Evolutionary conservation across 768 basidiomycete species (phyloP), one percentile per base, ranked within the genome.

Genomic region (Chlorophyllum brunneum): DNA sequence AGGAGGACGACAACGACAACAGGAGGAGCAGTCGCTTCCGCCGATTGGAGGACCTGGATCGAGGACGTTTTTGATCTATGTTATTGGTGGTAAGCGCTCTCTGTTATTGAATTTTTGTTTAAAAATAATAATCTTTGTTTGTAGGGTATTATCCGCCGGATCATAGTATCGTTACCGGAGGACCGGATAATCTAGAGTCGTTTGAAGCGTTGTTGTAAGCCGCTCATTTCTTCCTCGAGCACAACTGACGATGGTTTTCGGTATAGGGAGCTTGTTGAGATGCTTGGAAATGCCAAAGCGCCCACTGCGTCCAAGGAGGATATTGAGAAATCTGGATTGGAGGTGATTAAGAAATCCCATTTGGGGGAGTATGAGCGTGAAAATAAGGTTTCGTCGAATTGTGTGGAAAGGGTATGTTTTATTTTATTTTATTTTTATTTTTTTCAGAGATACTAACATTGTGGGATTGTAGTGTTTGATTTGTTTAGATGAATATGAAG

Each of bases 101-200:
- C 44, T 34, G 53, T 6, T 36, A 48, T 55, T 15, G 20, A 7
- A 55, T 16, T 49, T 11, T 27, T 16, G 10, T 29, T 34, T 31
- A 22, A 27, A 36, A 22, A 34, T 38, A 33, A 15, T 43, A 7
- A 45, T 40, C 42, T 42, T 58, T 52, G 27, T 42, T 40, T 46
- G 7, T 51, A 88, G 93, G 93, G n/a, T 92, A 93, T 62, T 97
- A 95, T 64, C 91, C 92, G 1, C 86, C 88, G 11, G 84, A 90
- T 59, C 93, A 95, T 65, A 88, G 83, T 45, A 86, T 98, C 56
- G 83, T 95, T 37, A 86, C 84, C n/a, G 88, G 87, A 20, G 80
- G 77, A 15, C 75, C 79, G 1, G 81, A 83, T 58, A 80, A 79
- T 18, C 70, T 89, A 37, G 87, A 89, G 58, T 88, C 87, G 3